Evolutionary conservation across 768 basidiomycete species (phyloP).

Genomic region (Xerocomellus amylosporus): DNA sequence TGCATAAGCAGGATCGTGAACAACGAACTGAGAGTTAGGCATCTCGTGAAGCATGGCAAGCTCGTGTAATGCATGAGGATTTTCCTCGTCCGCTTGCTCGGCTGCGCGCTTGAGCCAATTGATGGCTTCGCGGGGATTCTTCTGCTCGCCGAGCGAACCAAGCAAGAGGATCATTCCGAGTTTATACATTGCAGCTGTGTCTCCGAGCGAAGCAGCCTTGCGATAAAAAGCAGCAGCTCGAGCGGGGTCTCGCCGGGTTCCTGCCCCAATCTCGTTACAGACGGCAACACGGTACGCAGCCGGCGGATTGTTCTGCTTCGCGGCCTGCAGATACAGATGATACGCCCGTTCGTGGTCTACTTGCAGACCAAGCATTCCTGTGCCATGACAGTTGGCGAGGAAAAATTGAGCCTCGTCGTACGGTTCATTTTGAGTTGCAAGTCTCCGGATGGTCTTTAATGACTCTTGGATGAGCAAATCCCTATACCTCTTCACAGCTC

Average conservation of each 20-base stretch:
- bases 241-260: slow-evolving; percentile 82
- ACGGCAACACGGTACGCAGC: slow-evolving; percentile 97
- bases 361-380: slow-evolving; percentile 90
- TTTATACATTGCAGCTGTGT: slow-evolving; percentile 99
- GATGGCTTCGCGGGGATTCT: slow-evolving; percentile 88
- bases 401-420: slow-evolving; percentile 98
- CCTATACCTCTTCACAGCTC: slow-evolving; percentile 85
- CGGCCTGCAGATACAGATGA: slow-evolving; percentile 93
- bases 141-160: slow-evolving; percentile 76
- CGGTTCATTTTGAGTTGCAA: slow-evolving; percentile 89
- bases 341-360: slow-evolving; percentile 99
- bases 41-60: slow-evolving; percentile 85
- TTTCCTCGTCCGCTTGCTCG: slow-evolving; percentile 96
- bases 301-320: slow-evolving; percentile 93
- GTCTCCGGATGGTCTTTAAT: slow-evolving; percentile 85
- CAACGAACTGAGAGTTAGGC: slow-evolving; percentile 62
- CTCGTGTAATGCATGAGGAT: slow-evolving; percentile 96
- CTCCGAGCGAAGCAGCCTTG: slow-evolving; percentile 92
- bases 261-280: slow-evolving; percentile 98
- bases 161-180: slow-evolving; percentile 96
- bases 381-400: slow-evolving; percentile 95
- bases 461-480: slow-evolving; percentile 85
- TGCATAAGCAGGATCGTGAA: slow-evolving; percentile 78
- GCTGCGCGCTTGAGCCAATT: slow-evolving; percentile 94
- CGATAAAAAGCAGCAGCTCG: slow-evolving; percentile 95